phyloP scores from a whole-genome alignment of 148 eudicot genomes.

The Silene uniflora region DNA sequence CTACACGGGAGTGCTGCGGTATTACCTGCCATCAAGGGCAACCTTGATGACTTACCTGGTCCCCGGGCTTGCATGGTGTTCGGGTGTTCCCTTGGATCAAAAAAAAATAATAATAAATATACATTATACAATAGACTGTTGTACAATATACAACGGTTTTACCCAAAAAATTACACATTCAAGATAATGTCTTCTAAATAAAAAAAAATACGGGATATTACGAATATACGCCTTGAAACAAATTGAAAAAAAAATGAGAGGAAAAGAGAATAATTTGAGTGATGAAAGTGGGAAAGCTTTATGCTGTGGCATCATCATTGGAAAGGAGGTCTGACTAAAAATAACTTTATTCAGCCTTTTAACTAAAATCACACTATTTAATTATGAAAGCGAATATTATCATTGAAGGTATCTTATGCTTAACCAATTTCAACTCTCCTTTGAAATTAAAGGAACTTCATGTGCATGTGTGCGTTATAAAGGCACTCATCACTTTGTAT shows the following conservation, averaged over 20 bases:
- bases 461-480: conserved; percentile 14
- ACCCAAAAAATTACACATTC: neutral
- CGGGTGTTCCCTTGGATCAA: too few relatives aligned
- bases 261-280: neutral
- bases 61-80: too few relatives aligned
- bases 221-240: neutral
- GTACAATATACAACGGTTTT: neutral
- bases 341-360: neutral
- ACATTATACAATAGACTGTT: too few relatives aligned
- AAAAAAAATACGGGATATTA: too few relatives aligned
- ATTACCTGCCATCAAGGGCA: too few relatives aligned
- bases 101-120: too few relatives aligned
- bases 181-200: too few relatives aligned
- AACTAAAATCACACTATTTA: conserved; percentile 1
- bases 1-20: too few relatives aligned
- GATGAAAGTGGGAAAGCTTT: conserved; percentile 14
- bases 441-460: neutral
- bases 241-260: neutral
- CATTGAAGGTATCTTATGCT: conserved; percentile 4
- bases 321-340: conserved; percentile 6
- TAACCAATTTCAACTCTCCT: neutral
- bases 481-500: conserved; percentile 15
- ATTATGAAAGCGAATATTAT: conserved; percentile 4
- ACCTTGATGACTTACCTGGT: too few relatives aligned
- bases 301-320: neutral